Percentiles rank a stretch among this genome's conserved stretches.
These are phyloP conservation scores for Aspergillus arachidicola DNA, from an alignment of 2,329 filamentous ascomycete genomes.

Conservation along the genomic window DNA sequence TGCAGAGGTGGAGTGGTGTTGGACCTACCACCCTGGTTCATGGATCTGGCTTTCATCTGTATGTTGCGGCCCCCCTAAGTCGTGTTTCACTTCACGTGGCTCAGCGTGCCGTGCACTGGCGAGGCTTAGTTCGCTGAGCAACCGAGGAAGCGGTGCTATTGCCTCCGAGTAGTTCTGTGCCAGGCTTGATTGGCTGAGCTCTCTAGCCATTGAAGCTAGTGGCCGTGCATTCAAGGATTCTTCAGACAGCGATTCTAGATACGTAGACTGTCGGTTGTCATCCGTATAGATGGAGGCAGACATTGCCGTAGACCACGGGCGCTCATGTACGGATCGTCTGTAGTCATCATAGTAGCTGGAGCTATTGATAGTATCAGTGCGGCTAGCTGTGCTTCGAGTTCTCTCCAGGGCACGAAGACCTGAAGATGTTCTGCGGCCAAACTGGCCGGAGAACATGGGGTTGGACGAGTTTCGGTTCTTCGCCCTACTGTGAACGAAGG, in stretches of 20 bases:
- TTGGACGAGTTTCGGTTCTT: constrained; percentile 42
- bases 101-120: constrained; percentile 28
- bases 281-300: constrained; percentile 41
- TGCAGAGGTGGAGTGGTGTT: constrained; percentile 20
- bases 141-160: constrained; percentile 39
- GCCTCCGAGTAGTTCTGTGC: constrained; percentile 41
- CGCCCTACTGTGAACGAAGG: constrained; percentile 42
- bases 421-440: constrained; percentile 36
- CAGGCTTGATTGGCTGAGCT: constrained; percentile 38
- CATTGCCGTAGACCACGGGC: constrained; percentile 36
- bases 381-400: constrained; percentile 38
- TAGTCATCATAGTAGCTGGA: constrained; percentile 35
- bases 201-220: constrained; percentile 24
- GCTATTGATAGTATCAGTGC: constrained; percentile 38
- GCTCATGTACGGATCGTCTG: constrained; percentile 34
- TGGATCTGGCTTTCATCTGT: constrained; percentile 23
- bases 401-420: constrained; percentile 37
- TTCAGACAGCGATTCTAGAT: constrained; percentile 32
- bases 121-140: constrained; percentile 40
- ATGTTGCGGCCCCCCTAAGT: constrained; percentile 22
- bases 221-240: constrained; percentile 25
- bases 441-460: constrained; percentile 40
- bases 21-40: constrained; percentile 26
- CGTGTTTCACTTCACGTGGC: constrained; percentile 18
- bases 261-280: constrained; percentile 35